Evolutionary conservation across 2,329 filamentous ascomycete species (phyloP), one percentile per base, ranked within the genome.

Genomic region (Podosphaera leucotricha): DNA sequence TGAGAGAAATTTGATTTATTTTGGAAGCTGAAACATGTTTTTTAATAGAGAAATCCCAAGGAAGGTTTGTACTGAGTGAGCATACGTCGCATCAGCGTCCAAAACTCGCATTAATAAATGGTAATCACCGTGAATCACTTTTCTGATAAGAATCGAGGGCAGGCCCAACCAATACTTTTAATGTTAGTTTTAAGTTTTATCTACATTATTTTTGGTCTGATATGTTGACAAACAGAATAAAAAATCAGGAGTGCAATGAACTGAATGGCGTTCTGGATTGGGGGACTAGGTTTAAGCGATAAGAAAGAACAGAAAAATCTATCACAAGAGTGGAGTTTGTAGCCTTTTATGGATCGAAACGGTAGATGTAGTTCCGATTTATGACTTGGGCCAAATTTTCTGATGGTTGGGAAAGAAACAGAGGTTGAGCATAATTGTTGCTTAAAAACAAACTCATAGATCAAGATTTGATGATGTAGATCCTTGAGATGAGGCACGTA

Each of bases 1-100:
- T 55, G 84, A 94, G 52, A 85, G 83, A 43, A 85, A 94, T 50
- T 5, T 24, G 8, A 8, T 24, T 5, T 5, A 24, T 4, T 24
- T 6, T 33, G 15, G 15, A 33, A 4, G 11, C 28, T 33, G 13
- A 33, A 11, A 11, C 11, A 7, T 3, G 28, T 33, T 33, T 11
- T 33, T 33, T 13, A 33, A 13, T 13, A 33, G 28, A 33, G 15
- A 33, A 33, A 33, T 13, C 28, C 28, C 6, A 33, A 33, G 11
- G 28, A 33, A 33, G 28, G 28, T 11, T 33, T 33, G 28, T 33
- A 33, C 28, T 33, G 13, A 33, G 28, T 33, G 13, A 33, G 28
- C 28, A 7, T n/a, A 13, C 3, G 11, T 33, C 28, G 28, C 4
- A 33, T 33, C 11, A 33, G 11, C 28, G 13, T 3, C 28, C 3